Base-by-base conservation (phyloP, 2,329 filamentous ascomycete genomes). In the Magnaporthiopsis rhizophila region DNA sequence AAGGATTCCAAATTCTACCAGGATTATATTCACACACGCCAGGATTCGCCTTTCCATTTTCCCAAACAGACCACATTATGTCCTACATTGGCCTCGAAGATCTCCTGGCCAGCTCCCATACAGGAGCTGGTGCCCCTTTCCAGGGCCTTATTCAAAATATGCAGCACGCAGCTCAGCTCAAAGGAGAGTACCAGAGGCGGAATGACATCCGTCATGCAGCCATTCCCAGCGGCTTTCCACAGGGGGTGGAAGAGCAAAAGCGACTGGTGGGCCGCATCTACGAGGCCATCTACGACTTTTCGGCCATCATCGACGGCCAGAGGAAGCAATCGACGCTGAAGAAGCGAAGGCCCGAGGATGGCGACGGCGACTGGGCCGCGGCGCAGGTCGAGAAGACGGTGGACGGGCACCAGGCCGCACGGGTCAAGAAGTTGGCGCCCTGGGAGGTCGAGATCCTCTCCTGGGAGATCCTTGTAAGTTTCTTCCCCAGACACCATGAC, bases 241-340 rank as follows among this genome's bases (percentile, higher is more conserved):
- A 15, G 11, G 66, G 65, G 21, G 64, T 69, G 9, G 67, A 73
- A 61, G 66, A 70, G 59, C 69, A 69, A 63, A 62, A 61, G 21
- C 9, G 21, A 61, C 65, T 76, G 12, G 71, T 72, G n/a, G 67
- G 65, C 13, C 64, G 68, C 12, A 67, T 75, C 30, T 74, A 69
- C 64, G 69, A 74, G 38, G 72, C 72, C 12, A 68, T 69, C 61
- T 53, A 64, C 38, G 65, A 68, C 62, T 65, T 68, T 63, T 62
- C 63, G 28, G 62, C 58, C 60, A 67, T 68, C 38, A 56, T 69
- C 12, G 68, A 69, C 21, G 61, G 45, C 28, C 15, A n/a, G 53
- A 28, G 50, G 9, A 62, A 12, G 63, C 59, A 34, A 15, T 65
- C 65, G 64, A 36, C 45, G 18, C 45, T 30, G 30, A 64, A 64